Conservation (phyloP, 192 early-diverging fungal species). For the Phycomyces nitens region DNA sequence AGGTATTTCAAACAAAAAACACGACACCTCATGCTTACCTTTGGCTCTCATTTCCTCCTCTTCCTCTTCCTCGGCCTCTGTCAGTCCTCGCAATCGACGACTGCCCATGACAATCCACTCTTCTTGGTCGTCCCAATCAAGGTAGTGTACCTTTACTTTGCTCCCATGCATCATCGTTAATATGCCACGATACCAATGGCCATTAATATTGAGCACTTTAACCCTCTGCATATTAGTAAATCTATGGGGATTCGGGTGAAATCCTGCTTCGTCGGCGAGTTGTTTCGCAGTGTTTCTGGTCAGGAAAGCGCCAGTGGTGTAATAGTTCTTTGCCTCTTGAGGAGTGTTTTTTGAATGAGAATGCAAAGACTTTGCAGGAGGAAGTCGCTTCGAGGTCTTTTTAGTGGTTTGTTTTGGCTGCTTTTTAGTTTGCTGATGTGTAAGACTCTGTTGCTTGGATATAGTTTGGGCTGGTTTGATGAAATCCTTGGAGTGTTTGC, state of each 20-base stretch:
- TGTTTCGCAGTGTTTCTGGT: slow-evolving; percentile 36
- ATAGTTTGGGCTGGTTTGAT: background rate
- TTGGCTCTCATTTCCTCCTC: background rate
- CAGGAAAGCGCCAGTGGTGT: slow-evolving; percentile 36
- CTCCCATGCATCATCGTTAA: slow-evolving; percentile 38
- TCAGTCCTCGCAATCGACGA: slow-evolving; percentile 27
- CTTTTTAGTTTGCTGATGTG: background rate
- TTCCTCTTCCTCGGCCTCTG: background rate
- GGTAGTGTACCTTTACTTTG: slow-evolving; percentile 46
- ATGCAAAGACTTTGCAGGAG: background rate
- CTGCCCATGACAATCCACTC: slow-evolving; percentile 57
- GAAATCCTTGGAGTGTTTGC: background rate
- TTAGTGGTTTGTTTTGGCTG: slow-evolving; percentile 3
- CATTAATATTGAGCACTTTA: slow-evolving; percentile 45
- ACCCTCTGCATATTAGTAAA: slow-evolving; percentile 37
- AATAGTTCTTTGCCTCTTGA: slow-evolving; percentile 4
- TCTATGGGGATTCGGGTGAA: slow-evolving; percentile 34
- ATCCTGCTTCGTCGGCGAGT: slow-evolving; percentile 19
- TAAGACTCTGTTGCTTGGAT: background rate
- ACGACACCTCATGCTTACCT: too few species aligned
- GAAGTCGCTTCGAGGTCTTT: slow-evolving; percentile 3
- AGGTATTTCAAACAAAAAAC: too few species aligned
- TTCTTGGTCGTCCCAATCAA: slow-evolving; percentile 47
- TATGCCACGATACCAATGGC: slow-evolving; percentile 46
- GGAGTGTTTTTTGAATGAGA: background rate